Conservation (phyloP, 1,284 basidiomycete genomes). For the Irpex sp. region DNA sequence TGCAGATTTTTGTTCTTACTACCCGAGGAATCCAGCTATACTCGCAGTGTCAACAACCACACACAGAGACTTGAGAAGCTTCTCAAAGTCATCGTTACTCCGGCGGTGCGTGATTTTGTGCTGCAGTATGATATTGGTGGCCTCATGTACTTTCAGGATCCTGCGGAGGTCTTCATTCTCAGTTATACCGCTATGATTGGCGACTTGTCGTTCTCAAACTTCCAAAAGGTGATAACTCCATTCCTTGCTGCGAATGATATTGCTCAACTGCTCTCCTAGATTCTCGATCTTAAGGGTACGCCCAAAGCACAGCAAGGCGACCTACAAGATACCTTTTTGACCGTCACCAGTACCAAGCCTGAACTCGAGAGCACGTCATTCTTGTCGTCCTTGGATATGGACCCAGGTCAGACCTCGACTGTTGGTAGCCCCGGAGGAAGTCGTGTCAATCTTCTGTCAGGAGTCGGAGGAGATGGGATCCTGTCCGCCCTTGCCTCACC, state of each 20-base stretch:
- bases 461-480: constrained; percentile 41
- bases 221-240: constrained; percentile 77
- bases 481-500: constrained; percentile 58
- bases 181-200: constrained; percentile 92
- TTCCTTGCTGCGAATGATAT: background rate
- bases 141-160: constrained; percentile 50
- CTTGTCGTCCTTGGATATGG: constrained; percentile 92
- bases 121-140: background rate
- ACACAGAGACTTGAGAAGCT: constrained; percentile 84
- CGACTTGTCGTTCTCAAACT: constrained; percentile 91
- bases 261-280: constrained; percentile 39
- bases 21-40: constrained; percentile 52
- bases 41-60: constrained; percentile 75
- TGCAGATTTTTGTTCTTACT: constrained; percentile 8
- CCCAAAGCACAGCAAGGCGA: constrained; percentile 83
- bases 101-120: constrained; percentile 54
- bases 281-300: constrained; percentile 93
- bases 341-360: constrained; percentile 83
- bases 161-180: constrained; percentile 89
- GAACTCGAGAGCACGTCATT: constrained; percentile 88
- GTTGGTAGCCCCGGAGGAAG: constrained; percentile 59
- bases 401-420: constrained; percentile 53
- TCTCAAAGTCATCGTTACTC: constrained; percentile 91
- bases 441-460: constrained; percentile 45
- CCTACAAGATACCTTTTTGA: constrained; percentile 88